These are phyloP conservation scores for Amanita polypyramis DNA, from an alignment of 768 basidiomycete genomes.

Conservation along the genomic window DNA sequence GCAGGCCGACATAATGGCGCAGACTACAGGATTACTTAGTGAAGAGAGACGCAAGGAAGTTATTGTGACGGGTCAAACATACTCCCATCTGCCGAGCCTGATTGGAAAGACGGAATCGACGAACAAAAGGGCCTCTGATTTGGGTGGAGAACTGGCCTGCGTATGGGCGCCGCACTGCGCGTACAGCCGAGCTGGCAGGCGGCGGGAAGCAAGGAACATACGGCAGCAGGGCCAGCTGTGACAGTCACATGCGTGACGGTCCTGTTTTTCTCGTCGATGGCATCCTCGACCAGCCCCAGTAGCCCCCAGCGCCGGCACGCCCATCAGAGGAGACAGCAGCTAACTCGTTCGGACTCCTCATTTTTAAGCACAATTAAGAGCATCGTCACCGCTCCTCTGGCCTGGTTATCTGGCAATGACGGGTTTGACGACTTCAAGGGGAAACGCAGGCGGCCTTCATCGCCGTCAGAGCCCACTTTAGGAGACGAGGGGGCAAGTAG, in stretches of 20 bases:
- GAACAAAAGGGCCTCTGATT: conserved; percentile 53
- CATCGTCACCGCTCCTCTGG: conserved; percentile 54
- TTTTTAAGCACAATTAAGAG: conserved; percentile 54
- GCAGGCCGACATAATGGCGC: conserved; percentile 51
- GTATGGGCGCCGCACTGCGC: background rate
- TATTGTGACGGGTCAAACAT: conserved; percentile 17
- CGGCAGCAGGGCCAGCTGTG: background rate
- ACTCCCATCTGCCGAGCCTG: conserved; percentile 66
- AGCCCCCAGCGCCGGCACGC: conserved; percentile 18
- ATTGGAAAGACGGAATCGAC: conserved; percentile 75
- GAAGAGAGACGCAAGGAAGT: background rate
- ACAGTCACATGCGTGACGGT: conserved; percentile 5
- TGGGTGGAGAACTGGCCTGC: background rate
- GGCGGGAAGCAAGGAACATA: background rate
- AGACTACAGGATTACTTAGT: conserved; percentile 30
- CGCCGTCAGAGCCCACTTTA: conserved; percentile 13
- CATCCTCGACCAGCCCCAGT: conserved; percentile 22
- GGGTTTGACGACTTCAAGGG: conserved; percentile 39
- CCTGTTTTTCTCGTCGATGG: conserved; percentile 24
- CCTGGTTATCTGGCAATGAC: conserved; percentile 43
- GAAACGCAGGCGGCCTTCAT: conserved; percentile 41
- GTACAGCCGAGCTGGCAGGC: background rate
- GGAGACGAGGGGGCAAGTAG: conserved; percentile 20
- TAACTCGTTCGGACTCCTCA: conserved; percentile 45
- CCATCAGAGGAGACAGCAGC: conserved; percentile 20